Conservation (phyloP, 1,139 yeast species). For the Sugiyamaella novakii region DNA sequence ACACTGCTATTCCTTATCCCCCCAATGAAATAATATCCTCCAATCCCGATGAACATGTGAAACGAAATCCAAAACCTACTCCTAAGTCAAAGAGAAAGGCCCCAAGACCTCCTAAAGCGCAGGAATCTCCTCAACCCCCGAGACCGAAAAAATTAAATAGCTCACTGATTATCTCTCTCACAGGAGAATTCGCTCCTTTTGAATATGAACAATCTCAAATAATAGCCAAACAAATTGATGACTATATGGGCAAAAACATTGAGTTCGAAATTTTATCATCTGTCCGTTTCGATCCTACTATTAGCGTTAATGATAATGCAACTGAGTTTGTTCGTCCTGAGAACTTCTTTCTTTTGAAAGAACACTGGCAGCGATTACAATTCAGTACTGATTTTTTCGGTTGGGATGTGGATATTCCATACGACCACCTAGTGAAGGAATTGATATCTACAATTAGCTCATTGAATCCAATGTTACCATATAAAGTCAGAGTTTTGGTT, state of each 20-base stretch:
- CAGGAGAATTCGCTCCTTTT: constrained; percentile 16
- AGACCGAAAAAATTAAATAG: background rate
- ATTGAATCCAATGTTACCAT: constrained; percentile 45
- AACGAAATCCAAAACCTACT: background rate
- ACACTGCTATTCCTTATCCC: too few relatives aligned
- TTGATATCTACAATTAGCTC: constrained; percentile 48
- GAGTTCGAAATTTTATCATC: constrained; percentile 63
- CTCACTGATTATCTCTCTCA: background rate
- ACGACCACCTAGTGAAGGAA: constrained; percentile 48
- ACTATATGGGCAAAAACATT: constrained; percentile 10
- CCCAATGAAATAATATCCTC: too few relatives aligned
- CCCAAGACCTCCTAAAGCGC: background rate
- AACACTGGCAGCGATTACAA: constrained; percentile 63
- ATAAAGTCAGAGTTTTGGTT: constrained; percentile 62
- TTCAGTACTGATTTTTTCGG: constrained; percentile 58
- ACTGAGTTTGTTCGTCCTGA: constrained; percentile 22
- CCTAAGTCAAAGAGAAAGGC: background rate
- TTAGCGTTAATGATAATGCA: constrained; percentile 36
- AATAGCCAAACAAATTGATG: constrained; percentile 10
- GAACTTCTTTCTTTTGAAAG: constrained; percentile 56
- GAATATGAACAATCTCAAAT: constrained; percentile 15
- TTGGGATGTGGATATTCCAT: constrained; percentile 50
- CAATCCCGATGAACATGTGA: too few relatives aligned
- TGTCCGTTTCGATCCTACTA: constrained; percentile 68
- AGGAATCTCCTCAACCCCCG: background rate